A percentile compares a stretch with the other conserved stretches of the same genome.
These are phyloP conservation scores for Penicillium sp. DNA, from an alignment of 2,329 filamentous ascomycete genomes.

Conservation along the genomic window DNA sequence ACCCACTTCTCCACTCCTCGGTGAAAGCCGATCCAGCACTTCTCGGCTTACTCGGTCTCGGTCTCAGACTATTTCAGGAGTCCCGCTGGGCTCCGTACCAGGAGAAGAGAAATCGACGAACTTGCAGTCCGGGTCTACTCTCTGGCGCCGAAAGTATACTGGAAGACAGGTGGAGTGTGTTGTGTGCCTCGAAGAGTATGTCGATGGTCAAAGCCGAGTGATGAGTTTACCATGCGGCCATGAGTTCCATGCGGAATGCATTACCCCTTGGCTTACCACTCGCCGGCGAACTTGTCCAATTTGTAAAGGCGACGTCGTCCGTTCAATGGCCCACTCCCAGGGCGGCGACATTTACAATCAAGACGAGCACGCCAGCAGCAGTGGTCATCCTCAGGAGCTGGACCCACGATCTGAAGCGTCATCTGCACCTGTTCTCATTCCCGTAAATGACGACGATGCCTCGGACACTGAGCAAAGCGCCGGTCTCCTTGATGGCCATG, in stretches of 20 bases:
- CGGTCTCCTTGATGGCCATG: conserved; percentile 34
- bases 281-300: conserved; percentile 96
- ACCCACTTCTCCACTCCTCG: conserved; percentile 74
- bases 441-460: conserved; percentile 35
- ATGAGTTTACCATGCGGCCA: conserved; percentile 98
- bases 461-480: conserved; percentile 46
- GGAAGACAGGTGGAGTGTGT: conserved; percentile 81
- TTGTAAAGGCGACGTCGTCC: conserved; percentile 94
- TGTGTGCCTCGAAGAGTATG: conserved; percentile 93
- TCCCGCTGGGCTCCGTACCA: conserved; percentile 24
- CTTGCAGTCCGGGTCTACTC: conserved; percentile 29
- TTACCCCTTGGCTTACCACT: conserved; percentile 96
- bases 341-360: conserved; percentile 23
- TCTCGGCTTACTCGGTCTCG: conserved; percentile 34
- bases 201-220: conserved; percentile 88
- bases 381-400: conserved; percentile 46
- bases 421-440: conserved; percentile 52
- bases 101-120: conserved; percentile 48
- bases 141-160: conserved; percentile 58
- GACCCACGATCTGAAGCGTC: conserved; percentile 49
- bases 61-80: conserved; percentile 38
- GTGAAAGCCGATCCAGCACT: conserved; percentile 28
- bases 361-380: conserved; percentile 41
- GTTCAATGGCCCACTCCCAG: conserved; percentile 52
- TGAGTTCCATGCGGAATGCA: conserved; percentile 97